Base-by-base conservation (phyloP, 208 protist genomes). In the Trypanosoma brucei region DNA sequence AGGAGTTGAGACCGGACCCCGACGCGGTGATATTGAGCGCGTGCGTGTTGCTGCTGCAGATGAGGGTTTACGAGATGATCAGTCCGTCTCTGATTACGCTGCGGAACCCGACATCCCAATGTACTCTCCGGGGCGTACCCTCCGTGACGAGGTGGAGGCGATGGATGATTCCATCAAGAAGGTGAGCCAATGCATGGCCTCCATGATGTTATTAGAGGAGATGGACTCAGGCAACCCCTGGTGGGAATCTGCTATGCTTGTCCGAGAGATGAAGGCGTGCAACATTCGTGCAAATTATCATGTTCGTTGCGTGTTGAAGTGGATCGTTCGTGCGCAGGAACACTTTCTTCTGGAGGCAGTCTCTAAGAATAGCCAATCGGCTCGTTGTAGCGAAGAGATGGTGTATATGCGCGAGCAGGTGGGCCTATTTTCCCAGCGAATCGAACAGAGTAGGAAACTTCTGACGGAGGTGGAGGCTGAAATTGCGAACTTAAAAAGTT, bases 61-160 rank as follows among this genome's bases (percentile, higher is more conserved):
- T 39, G 82, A 94, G 44, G 79, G 83, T 33, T 55, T 73, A 1
- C 61, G 63, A 2, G 82, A 88, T 56, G 74, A 73, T 5, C 82
- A 87, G 52, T 91, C 84, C 22, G 83, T 91, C 22, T 68, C 64
- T 22, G 84, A 93, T 70, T 93, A 93, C 69, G 71, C 81, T n/a
- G 75, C 45, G 42, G 75, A 83, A 31, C 62, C 75, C 9, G 68
- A 72, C 49, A 60, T 84, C 14, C 75, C 77, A n/a, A 67, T 58
- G 33, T 67, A 76, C 40, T 7, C 58, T 6, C 59, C 52, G 5
- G 76, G 56, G 31, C n/a, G 52, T 14, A 63, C 62, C 33, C 53
- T 83, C 22, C 62, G 66, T 37, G 58, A 65, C 7, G 69, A 72
- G 38, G 33, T 76, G 2, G 57, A 42, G 44, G 48, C 42, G 64